Conservation (phyloP, 768 basidiomycete species). For the Asterophora parasitica region DNA sequence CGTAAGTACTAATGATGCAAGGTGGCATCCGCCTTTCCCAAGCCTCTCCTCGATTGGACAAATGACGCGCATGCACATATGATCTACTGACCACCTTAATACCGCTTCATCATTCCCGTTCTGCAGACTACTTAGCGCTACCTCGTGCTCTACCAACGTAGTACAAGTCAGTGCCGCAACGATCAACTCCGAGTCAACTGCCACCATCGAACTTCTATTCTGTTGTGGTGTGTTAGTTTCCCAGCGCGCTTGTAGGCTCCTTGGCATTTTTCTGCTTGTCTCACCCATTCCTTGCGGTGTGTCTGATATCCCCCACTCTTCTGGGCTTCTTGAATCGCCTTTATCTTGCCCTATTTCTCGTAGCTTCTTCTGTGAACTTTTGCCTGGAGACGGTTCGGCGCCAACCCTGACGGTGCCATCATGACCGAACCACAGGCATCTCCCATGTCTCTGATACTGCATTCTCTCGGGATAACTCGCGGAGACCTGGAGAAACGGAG, state of each 20-base stretch:
- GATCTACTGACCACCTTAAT: too few relatives aligned
- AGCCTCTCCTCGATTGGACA: too few relatives aligned
- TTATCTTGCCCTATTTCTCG: conserved; percentile 11
- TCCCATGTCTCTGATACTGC: conserved; percentile 69
- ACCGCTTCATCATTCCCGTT: too few relatives aligned
- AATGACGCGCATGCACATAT: too few relatives aligned
- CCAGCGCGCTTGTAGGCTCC: conserved; percentile 4
- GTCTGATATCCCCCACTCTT: conserved; percentile 1
- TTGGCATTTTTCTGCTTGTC: conserved; percentile 13
- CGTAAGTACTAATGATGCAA: too few relatives aligned
- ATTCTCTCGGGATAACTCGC: conserved; percentile 70
- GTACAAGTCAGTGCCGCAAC: too few relatives aligned
- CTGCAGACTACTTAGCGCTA: too few relatives aligned
- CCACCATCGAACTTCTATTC: too few relatives aligned
- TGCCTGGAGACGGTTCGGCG: background rate
- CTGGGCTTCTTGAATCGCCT: conserved; percentile 9
- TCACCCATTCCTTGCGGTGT: conserved; percentile 1
- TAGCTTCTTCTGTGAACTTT: background rate
- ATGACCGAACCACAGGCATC: conserved; percentile 47
- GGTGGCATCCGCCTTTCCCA: too few relatives aligned
- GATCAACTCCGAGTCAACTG: too few relatives aligned
- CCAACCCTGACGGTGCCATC: conserved; percentile 13
- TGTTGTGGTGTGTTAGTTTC: conserved; percentile 13
- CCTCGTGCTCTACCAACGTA: too few relatives aligned
- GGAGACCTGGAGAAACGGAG: conserved; percentile 69